A percentile compares a stretch with the other conserved stretches of the same genome.
These are phyloP conservation scores for Nitzschia sp. DNA, from an alignment of 108 stramenopile species.

Conservation along the genomic window DNA sequence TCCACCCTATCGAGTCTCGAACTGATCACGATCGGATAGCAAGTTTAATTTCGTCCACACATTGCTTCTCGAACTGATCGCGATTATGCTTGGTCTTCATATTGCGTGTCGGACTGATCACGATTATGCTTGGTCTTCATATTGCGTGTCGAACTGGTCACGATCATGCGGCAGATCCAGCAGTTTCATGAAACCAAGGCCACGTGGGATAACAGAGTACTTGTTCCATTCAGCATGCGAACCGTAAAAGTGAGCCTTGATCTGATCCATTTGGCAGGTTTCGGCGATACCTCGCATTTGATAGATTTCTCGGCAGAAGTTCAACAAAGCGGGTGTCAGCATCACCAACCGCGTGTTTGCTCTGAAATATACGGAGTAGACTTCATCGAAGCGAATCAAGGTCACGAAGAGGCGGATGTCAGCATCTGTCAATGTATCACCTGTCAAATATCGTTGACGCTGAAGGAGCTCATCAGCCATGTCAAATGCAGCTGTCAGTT, in stretches of 20 bases:
- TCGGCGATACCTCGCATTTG: slow-evolving; percentile 87
- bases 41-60: too few species aligned
- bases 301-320: slow-evolving; percentile 95
- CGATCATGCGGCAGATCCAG: slow-evolving; percentile 63
- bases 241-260: slow-evolving; percentile 94
- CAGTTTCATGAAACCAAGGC: slow-evolving; percentile 61
- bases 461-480: slow-evolving; percentile 72
- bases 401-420: slow-evolving; percentile 96
- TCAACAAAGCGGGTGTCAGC: slow-evolving; percentile 83
- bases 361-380: slow-evolving; percentile 93
- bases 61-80: slow-evolving; percentile 4
- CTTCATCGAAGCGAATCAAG: slow-evolving; percentile 93
- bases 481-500: slow-evolving; percentile 90
- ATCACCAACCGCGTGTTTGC: slow-evolving; percentile 81
- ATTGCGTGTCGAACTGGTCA: slow-evolving; percentile 6
- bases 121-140: too few species aligned
- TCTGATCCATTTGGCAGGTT: slow-evolving; percentile 92
- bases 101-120: slow-evolving; percentile 2
- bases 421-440: slow-evolving; percentile 88
- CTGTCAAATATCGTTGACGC: slow-evolving; percentile 77
- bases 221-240: slow-evolving; percentile 86
- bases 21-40: slow-evolving; percentile 48
- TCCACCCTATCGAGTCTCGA: background rate
- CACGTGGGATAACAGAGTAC: slow-evolving; percentile 80
- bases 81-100: too few species aligned